Percentiles rank a stretch among this genome's conserved stretches.
phyloP scores from a whole-genome alignment of 208 protist genomes.

The Trypanosomatidae sp. region DNA sequence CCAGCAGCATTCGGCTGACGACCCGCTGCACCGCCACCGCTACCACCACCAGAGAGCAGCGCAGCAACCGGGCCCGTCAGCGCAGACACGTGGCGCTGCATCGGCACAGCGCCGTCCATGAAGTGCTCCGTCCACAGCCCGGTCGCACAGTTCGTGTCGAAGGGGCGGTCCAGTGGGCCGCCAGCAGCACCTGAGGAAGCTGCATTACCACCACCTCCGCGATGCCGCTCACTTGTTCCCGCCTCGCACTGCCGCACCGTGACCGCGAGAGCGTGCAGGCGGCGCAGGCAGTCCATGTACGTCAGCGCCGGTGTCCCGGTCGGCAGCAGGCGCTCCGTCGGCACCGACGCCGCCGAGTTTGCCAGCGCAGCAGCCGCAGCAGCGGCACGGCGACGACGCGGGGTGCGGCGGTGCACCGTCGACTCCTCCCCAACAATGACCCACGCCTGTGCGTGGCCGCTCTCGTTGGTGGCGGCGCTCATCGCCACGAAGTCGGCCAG shows the following conservation, averaged over 20 bases:
- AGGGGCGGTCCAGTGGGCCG: no score
- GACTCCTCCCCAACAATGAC: slow-evolving; percentile 29
- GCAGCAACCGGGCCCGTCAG: slow-evolving; percentile 9
- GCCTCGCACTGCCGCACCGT: slow-evolving; percentile 28
- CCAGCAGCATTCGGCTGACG: not conserved
- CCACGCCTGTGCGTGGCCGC: slow-evolving; percentile 53
- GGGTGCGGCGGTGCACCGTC: slow-evolving; percentile 7
- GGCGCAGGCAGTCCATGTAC: slow-evolving; percentile 49
- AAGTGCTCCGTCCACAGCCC: slow-evolving; percentile 36
- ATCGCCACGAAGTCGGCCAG: slow-evolving; percentile 63
- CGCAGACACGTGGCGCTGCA: slow-evolving; percentile 22
- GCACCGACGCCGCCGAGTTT: no score
- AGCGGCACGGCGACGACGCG: slow-evolving; percentile 13
- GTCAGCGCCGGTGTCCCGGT: slow-evolving; percentile 58
- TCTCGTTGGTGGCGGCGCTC: slow-evolving; percentile 36
- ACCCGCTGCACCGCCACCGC: not conserved
- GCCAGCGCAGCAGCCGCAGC: slow-evolving; percentile 11
- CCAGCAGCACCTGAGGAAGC: no score
- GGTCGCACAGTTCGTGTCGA: slow-evolving; percentile 8
- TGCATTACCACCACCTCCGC: not conserved
- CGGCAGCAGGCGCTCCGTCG: slow-evolving; percentile 49
- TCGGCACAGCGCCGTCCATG: slow-evolving; percentile 17
- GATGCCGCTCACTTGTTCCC: slow-evolving; percentile 14
- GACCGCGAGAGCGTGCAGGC: slow-evolving; percentile 19
- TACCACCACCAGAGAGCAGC: slow-evolving; percentile 14